Base-by-base conservation (phyloP, 2,329 filamentous ascomycete species). In the Clonostachys rhizophaga region DNA sequence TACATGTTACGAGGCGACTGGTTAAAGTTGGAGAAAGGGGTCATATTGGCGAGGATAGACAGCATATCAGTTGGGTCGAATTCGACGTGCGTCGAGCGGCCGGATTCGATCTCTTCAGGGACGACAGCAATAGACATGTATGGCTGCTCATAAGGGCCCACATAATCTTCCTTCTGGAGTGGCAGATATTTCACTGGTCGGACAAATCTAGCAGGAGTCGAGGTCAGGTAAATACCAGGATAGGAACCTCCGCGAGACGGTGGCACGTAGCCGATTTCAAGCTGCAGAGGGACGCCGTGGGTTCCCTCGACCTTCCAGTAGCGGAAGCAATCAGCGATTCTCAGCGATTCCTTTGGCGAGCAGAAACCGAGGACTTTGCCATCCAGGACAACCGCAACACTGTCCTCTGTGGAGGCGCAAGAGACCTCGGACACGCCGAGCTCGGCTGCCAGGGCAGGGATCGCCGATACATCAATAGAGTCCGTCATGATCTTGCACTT, bases 1-100 rank as follows among this genome's bases (percentile, higher is more conserved):
- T 97, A 99, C 92, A 97, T 97, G 70, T 99, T 99, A 79, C 94
- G 80, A 2, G 94, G 94, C 13, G 91, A 96, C 68, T 99, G 94
- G 70, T 99, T 99, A 72, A 96, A 96, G 65, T 99, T 90, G 42
- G 92, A 96, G 70, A 99, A 99, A 5, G 94, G 94, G 0, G 94
- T 99, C 86, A 96, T 95, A 70, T 97, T 97, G 59, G 94, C 94
- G 45, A 99, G 79, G 54, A 99, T 97, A 8, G 92, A 97, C 24
- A 99, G 81, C 54, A 99, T 97, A 68, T 97, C 94, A 34, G 94
- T 99, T 2, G 94, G 91, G 49, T 91, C 86, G 58, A 88, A 89
- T 67, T 99, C 94, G 41, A 97, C 91, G 62, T 99, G 94, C 0
- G 91, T 96, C 5, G 90, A 91, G 59, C 91, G 80, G 43, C 90